phyloP scores from a whole-genome alignment of 1,284 basidiomycete genomes.

The Bondarzewia mesenterica region DNA sequence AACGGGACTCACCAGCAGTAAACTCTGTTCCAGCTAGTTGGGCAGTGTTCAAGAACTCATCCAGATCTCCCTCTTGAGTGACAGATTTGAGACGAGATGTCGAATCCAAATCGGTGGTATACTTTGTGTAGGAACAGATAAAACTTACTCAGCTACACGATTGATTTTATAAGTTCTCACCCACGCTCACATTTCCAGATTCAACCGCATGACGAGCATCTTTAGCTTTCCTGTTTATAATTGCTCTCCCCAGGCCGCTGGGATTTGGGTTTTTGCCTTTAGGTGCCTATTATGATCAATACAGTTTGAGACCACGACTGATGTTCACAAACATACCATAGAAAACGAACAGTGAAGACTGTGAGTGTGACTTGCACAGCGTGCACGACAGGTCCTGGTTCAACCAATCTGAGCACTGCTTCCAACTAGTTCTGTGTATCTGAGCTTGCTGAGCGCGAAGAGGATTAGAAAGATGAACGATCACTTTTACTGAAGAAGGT shows the following conservation, averaged over 20 bases:
- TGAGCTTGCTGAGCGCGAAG: no score
- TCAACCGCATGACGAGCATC: constrained; percentile 69
- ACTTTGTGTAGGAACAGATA: constrained; percentile 54
- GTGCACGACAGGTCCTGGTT: no score
- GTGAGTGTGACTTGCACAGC: no score
- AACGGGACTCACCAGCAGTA: constrained; percentile 72
- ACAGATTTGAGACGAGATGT: constrained; percentile 79
- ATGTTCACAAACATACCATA: constrained; percentile 1
- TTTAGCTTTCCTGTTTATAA: constrained; percentile 83
- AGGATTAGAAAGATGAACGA: no score
- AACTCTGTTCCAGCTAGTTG: constrained; percentile 94
- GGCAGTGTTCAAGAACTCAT: constrained; percentile 94
- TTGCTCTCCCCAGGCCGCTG: constrained; percentile 82
- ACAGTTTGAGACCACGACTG: background rate
- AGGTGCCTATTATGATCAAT: constrained; percentile 22
- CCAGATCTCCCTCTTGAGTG: constrained; percentile 93
- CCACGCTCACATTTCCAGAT: constrained; percentile 56
- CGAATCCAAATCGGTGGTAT: constrained; percentile 68
- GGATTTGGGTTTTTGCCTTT: constrained; percentile 53
- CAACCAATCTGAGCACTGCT: no score
- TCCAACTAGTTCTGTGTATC: no score
- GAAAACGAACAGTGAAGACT: no score
- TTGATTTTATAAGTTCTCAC: background rate
- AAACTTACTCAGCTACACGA: constrained; percentile 2
- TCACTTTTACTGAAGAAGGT: no score